Base-by-base conservation (phyloP, 2,329 filamentous ascomycete species). In the Fusarium piperis region DNA sequence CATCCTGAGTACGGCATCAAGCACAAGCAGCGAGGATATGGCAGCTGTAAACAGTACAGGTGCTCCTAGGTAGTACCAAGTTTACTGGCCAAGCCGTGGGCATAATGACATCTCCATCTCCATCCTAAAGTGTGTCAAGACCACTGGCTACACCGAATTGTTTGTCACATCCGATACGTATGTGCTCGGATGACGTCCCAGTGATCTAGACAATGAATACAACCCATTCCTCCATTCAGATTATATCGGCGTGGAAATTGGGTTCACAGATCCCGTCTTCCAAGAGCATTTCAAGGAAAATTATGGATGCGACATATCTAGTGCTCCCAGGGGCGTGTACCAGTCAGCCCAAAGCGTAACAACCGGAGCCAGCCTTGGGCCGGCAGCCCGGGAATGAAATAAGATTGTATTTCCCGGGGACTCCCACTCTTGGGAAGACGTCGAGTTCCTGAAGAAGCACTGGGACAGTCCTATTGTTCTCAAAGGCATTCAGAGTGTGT, bases 181-280 rank as follows among this genome's bases (percentile, higher is more conserved):
- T 26, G 46, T 61, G 11, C 58, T 61, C 6, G 23, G 58, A 16
- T 53, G 58, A 46, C 30, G 32, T 38, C 58, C 58, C 1, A 52
- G 23, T 26, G 58, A 61, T 18, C 9, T 71, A 1, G 68, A 71
- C 12, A 71, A 72, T 6, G 69, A 65, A 1, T 71, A 71, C 18
- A 72, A 72, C 12, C 68, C 68, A 0, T 71, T 71, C 9, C 69
- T 71, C 0, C 69, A 72, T 7, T 68, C 68, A 0, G 69, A 71
- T 13, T 68, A 72, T 16, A 69, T 62, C 6, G 69, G 64, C 0
- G 68, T 71, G 2, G 68, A 71, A 16, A 72, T 72, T 15, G 68
- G 69, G 5, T 11, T 71, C 1, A 71, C 68, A 20, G 69, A 72
- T 36, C 57, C 68, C 32, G 60, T 71, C 35, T 71, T 71, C 13